Evolutionary conservation across 2,329 filamentous ascomycete genomes (phyloP).

Genomic region (Akanthomyces lecanii): DNA sequence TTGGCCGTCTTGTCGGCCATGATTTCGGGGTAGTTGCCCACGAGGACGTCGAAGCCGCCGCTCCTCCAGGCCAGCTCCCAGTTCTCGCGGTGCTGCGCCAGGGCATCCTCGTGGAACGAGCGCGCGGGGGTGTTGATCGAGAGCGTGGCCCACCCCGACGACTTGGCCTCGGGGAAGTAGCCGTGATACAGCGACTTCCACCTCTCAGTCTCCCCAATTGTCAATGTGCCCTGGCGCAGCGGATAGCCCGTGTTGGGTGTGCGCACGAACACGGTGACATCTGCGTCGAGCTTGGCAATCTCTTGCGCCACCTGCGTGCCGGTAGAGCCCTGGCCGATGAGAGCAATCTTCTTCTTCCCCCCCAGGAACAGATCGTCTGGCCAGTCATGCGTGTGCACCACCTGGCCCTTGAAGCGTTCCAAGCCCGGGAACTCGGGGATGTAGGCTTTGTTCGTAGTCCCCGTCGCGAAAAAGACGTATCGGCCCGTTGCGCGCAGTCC

Average conservation of each 20-base stretch:
- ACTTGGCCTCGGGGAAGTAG: constrained; percentile 35
- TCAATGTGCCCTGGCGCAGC: constrained; percentile 42
- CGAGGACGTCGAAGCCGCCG: constrained; percentile 45
- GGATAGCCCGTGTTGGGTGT: constrained; percentile 56
- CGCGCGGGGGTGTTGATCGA: not conserved
- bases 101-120: constrained; percentile 22
- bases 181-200: constrained; percentile 32
- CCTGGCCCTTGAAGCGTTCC: constrained; percentile 25
- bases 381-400: constrained; percentile 30
- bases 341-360: constrained; percentile 27
- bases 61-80: constrained; percentile 41
- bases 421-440: constrained; percentile 33
- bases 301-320: constrained; percentile 29
- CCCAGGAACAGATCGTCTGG: constrained; percentile 21
- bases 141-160: not conserved
- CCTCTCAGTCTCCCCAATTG: not conserved
- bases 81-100: constrained; percentile 39
- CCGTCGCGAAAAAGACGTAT: constrained; percentile 43
- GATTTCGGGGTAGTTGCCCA: constrained; percentile 36
- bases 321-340: constrained; percentile 31
- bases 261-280: constrained; percentile 48
- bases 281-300: constrained; percentile 30
- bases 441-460: constrained; percentile 42
- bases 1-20: constrained; percentile 9
- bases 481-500: constrained; percentile 36